Base-by-base conservation (phyloP, 2,329 filamentous ascomycete species). In the Hypoxylon rubiginosum region DNA sequence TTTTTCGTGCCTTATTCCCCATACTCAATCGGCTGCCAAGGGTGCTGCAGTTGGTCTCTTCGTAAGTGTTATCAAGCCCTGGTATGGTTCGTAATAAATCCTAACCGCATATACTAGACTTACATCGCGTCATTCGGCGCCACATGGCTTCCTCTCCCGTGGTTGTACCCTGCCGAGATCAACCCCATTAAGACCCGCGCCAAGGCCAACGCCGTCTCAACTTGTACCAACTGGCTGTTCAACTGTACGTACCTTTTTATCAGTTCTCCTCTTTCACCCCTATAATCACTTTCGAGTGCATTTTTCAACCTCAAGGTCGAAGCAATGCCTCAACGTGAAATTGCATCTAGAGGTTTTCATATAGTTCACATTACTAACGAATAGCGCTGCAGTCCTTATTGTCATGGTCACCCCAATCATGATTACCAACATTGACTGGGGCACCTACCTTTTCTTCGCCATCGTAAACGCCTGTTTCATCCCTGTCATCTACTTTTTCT, bases 61-160 rank as follows among this genome's bases (percentile, higher is more conserved):
- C 79, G 67, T 70, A 70, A 68, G 67, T 65, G 15, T 28, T 28
- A 21, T 9, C 48, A 8, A 10, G 1, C 7, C 6, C 17, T 24
- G 8, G 46, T 9, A 17, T 19, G 11, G 10, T 36, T 5, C 21
- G 17, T 10, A 48, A 5, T 13, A 57, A 36, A n/a, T 45, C 11
- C 53, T 69, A 67, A 69, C 43, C 2, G 21, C 7, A 8, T 11
- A 11, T 30, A 11, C 48, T 30, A 70, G 67, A 84, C 88, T 2
- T 92, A 91, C 78, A 91, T 91, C 72, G 87, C 88, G 4, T 89
- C 88, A 59, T 91, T 91, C 68, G 90, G 89, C 34, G 88, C 88
- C 0, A 88, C 87, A 0, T 90, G 87, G 84, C 75, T 90, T 6
- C 88, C 88, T 15, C 82, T 90, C 24, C 88, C 88, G 0, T 91